Conservation (phyloP, 2,329 filamentous ascomycete species). For the Tolypocladium amazonense region DNA sequence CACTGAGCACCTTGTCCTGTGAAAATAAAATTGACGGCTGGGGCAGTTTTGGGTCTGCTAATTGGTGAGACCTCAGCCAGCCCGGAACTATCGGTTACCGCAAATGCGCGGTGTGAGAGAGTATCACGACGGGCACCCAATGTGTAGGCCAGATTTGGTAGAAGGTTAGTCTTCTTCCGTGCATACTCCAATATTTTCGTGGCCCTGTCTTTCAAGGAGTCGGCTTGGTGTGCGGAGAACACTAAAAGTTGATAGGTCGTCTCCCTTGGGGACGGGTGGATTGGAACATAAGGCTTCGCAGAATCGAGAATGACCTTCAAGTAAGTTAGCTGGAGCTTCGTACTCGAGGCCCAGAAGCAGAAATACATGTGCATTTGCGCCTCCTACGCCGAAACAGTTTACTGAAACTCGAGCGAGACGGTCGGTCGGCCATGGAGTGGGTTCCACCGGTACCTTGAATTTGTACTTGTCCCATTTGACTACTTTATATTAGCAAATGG, state of each 20-base stretch:
- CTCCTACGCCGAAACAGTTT: slow-evolving; percentile 25
- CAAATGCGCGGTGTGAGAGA: background rate
- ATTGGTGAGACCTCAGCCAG: slow-evolving; percentile 10
- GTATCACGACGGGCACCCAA: background rate
- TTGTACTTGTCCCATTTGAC: slow-evolving; percentile 3
- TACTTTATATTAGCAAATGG: background rate
- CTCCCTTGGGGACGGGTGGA: background rate
- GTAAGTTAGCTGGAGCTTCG: background rate
- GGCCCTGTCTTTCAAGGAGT: background rate
- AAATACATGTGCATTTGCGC: slow-evolving; percentile 20
- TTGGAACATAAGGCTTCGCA: background rate
- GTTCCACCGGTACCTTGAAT: slow-evolving; percentile 17
- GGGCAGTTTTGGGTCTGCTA: slow-evolving; percentile 9
- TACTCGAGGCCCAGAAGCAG: too few relatives aligned
- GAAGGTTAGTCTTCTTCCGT: background rate
- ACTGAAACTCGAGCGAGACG: slow-evolving; percentile 13
- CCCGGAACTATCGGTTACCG: background rate
- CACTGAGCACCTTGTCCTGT: slow-evolving; percentile 37
- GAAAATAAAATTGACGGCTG: slow-evolving; percentile 19
- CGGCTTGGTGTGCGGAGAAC: background rate
- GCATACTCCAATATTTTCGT: background rate
- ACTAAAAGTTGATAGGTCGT: background rate
- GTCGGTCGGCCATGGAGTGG: slow-evolving; percentile 23
- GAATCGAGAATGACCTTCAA: slow-evolving; percentile 5
- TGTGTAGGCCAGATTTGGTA: background rate